Percentiles rank a stretch among this genome's conserved stretches.
Evolutionary conservation across 257 asterid genomes (phyloP).

Genomic region (Lantana camara): DNA sequence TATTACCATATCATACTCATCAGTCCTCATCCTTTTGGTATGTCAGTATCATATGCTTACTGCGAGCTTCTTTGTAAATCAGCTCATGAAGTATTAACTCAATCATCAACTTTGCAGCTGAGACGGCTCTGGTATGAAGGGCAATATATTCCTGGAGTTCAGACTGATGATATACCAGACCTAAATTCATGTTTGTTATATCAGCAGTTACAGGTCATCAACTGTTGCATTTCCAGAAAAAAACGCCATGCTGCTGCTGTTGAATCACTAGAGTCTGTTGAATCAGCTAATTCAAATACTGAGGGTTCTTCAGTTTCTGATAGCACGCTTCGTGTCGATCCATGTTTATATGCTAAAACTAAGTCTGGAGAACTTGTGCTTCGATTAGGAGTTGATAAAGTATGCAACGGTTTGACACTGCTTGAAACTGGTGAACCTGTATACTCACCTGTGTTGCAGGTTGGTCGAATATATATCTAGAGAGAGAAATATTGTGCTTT

Average conservation of each 20-base stretch:
- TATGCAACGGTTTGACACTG: slow-evolving; percentile 67
- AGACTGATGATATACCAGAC: slow-evolving; percentile 85
- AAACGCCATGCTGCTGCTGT: slow-evolving; percentile 70
- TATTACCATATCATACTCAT: neutral
- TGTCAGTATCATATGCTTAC: slow-evolving; percentile 12
- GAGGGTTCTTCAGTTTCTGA: slow-evolving; percentile 49
- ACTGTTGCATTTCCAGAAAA: slow-evolving; percentile 94
- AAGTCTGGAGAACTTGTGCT: slow-evolving; percentile 80
- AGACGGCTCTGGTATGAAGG: slow-evolving; percentile 93
- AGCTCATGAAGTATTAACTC: slow-evolving; percentile 24
- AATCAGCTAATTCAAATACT: slow-evolving; percentile 47
- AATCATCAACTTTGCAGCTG: slow-evolving; percentile 55
- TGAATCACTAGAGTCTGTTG: slow-evolving; percentile 72
- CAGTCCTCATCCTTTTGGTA: slow-evolving; percentile 1
- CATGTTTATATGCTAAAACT: slow-evolving; percentile 63
- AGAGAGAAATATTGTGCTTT: slow-evolving; percentile 18
- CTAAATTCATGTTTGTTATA: slow-evolving; percentile 85
- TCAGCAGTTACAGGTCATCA: slow-evolving; percentile 97
- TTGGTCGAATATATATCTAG: slow-evolving; percentile 38
- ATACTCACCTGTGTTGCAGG: slow-evolving; percentile 93
- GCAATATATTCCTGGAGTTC: slow-evolving; percentile 91
- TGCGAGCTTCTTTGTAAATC: slow-evolving; percentile 21
- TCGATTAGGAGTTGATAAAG: slow-evolving; percentile 85
- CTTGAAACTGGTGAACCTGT: slow-evolving; percentile 95
- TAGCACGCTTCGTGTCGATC: slow-evolving; percentile 40